Evolutionary conservation across 768 basidiomycete genomes (phyloP).

Genomic region (Pisolithus marmoratus): DNA sequence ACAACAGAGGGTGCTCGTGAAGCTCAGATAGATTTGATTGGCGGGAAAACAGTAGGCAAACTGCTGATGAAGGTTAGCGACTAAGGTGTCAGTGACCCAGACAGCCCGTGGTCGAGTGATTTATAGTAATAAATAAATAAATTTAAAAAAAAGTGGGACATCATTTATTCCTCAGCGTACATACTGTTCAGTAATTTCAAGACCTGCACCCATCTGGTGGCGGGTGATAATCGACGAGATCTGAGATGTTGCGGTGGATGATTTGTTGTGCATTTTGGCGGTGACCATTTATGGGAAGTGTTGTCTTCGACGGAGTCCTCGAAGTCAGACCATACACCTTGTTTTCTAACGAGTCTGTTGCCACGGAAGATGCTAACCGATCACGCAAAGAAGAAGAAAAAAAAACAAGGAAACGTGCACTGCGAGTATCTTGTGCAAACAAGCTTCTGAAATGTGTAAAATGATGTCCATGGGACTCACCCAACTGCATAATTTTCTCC

Average conservation of each 20-base stretch:
- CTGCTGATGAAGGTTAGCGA: slow-evolving; percentile 66
- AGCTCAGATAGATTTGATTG: slow-evolving; percentile 72
- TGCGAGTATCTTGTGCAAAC: slow-evolving; percentile 10
- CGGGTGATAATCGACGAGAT: too few species aligned
- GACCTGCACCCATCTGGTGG: too few species aligned
- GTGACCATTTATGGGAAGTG: slow-evolving; percentile 13
- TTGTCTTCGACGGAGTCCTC: slow-evolving; percentile 15
- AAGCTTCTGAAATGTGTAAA: slow-evolving; percentile 15
- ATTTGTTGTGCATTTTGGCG: not conserved
- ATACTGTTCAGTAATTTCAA: too few species aligned
- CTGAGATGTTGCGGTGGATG: not conserved
- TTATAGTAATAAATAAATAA: too few species aligned
- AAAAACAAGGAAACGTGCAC: slow-evolving; percentile 11
- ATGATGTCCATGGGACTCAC: slow-evolving; percentile 1
- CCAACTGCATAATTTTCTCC: not conserved
- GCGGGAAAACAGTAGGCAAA: slow-evolving; percentile 82
- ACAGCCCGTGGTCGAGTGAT: too few species aligned
- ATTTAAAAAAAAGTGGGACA: too few species aligned
- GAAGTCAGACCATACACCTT: slow-evolving; percentile 12
- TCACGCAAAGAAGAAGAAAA: slow-evolving; percentile 18
- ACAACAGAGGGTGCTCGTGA: slow-evolving; percentile 70
- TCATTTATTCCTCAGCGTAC: too few species aligned
- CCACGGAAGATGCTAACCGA: slow-evolving; percentile 12
- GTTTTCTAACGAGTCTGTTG: slow-evolving; percentile 17
- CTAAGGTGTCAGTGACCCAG: not conserved